These are phyloP conservation scores for Hawksworthiomyces lignivorus DNA, from an alignment of 2,329 filamentous ascomycete species.

Conservation along the genomic window DNA sequence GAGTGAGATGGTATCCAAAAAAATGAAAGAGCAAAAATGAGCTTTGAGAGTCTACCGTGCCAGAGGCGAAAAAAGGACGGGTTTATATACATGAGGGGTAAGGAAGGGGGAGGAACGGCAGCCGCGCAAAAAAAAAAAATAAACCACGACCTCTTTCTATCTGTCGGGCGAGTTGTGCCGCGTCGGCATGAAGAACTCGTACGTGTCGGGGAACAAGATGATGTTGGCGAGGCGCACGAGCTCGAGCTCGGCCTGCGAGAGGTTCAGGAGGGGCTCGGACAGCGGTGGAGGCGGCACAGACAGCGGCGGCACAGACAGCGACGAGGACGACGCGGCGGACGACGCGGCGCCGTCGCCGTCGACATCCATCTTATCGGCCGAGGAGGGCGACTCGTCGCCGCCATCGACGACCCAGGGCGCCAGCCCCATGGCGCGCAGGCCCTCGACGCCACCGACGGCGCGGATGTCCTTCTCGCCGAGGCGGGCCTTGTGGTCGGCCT, in stretches of 20 bases:
- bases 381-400: neutral
- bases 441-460: slow-evolving; percentile 41
- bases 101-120: too few relatives aligned
- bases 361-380: slow-evolving; percentile 16
- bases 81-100: too few relatives aligned
- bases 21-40: too few relatives aligned
- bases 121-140: too few relatives aligned
- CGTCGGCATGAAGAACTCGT: slow-evolving; percentile 40
- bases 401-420: slow-evolving; percentile 38
- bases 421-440: slow-evolving; percentile 50
- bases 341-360: slow-evolving; percentile 18
- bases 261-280: neutral
- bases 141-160: too few relatives aligned
- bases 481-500: slow-evolving; percentile 41
- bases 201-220: slow-evolving; percentile 47
- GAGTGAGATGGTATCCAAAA: too few relatives aligned
- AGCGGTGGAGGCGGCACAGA: neutral
- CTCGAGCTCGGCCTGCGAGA: slow-evolving; percentile 37
- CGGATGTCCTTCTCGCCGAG: slow-evolving; percentile 45
- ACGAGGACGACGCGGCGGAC: slow-evolving; percentile 2
- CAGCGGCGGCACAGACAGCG: neutral
- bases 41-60: too few relatives aligned
- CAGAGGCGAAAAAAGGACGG: too few relatives aligned
- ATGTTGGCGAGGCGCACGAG: slow-evolving; percentile 48
- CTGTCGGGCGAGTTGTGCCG: slow-evolving; percentile 17